Base-by-base conservation (phyloP, 768 basidiomycete genomes). In the Mycena alexandri region DNA sequence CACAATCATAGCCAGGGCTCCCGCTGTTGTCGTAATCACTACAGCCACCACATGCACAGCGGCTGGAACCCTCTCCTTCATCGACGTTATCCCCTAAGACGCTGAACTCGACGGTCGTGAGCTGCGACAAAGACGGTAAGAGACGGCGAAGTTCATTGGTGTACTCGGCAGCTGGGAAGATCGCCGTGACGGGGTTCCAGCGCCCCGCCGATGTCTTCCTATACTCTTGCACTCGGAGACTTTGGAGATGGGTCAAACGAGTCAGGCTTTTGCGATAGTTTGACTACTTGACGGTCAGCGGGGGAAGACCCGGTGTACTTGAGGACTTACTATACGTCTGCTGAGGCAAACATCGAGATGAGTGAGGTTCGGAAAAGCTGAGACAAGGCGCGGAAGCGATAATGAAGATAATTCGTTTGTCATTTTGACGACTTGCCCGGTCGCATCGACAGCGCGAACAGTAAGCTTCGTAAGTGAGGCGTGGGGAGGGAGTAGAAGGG, bases 321-420 rank as follows among this genome's bases (percentile, higher is more conserved):
- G 50, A 52, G 11, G 16, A 52, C 66, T n/a, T 43, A 61, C 66
- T 33, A 67, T 16, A 11, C n/a, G 38, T 21, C 54, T n/a, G 17
- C 17, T 55, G 29, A 62, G 48, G n/a, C 52, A 48, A 19, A 68
- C n/a, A 38, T 59, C 34, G 24, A 63, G 61, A 53, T 68, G 61
- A 21, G 53, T 55, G 44, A 67, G 52, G 46, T 67, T 67, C 33
- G 59, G 65, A 48, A 67, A 67, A 6, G 59, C 61, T 9, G 52
- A 14, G 21, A 50, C 59, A 13, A 67, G 43, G 3, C 52, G 51
- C 13, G 24, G 19, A 13, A 67, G 33, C 12, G 65, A 60, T 5
- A 17, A 19, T 4, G 65, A 21, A 19, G 43, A 38, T 14, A 67
- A 7, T 54, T 67, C 51, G 24, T 61, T 42, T 11, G 48, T 24